These are phyloP conservation scores for Rhodotorula taiwanensis DNA, from an alignment of 768 basidiomycete species.

Conservation along the genomic window DNA sequence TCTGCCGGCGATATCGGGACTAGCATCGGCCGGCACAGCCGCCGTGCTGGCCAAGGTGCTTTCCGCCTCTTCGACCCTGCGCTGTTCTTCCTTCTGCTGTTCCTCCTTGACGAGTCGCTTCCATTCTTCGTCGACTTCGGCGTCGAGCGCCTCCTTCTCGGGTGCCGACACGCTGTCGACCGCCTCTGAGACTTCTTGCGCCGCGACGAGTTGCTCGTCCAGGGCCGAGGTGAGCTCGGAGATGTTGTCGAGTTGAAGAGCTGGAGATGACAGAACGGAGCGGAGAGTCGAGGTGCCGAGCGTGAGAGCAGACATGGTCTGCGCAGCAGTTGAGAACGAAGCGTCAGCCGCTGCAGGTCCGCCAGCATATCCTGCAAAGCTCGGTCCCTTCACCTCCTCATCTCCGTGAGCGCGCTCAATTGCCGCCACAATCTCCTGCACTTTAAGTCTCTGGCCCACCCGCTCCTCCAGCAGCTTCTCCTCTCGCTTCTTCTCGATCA, in stretches of 20 bases:
- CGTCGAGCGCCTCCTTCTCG: not conserved
- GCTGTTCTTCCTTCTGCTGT: slow-evolving; percentile 3
- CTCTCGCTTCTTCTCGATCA: slow-evolving; percentile 10
- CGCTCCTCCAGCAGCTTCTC: slow-evolving; percentile 27
- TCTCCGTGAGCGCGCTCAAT: slow-evolving; percentile 30
- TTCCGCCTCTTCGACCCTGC: not conserved
- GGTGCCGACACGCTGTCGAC: slow-evolving; percentile 8
- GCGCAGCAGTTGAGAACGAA: not conserved
- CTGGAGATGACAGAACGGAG: slow-evolving; percentile 24
- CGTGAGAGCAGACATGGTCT: slow-evolving; percentile 30
- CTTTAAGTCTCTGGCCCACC: slow-evolving; percentile 14
- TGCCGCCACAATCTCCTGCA: slow-evolving; percentile 21
- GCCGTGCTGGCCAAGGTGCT: too few species aligned
- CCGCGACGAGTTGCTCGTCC: slow-evolving; percentile 21
- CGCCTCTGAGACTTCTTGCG: slow-evolving; percentile 21
- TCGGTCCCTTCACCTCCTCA: slow-evolving; percentile 37
- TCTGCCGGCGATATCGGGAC: too few species aligned
- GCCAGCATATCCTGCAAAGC: too few species aligned
- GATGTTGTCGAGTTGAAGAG: slow-evolving; percentile 29
- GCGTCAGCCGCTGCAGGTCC: too few species aligned
- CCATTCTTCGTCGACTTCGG: slow-evolving; percentile 16
- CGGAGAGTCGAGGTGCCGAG: slow-evolving; percentile 31
- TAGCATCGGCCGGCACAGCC: too few species aligned
- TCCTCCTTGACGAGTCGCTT: slow-evolving; percentile 5
- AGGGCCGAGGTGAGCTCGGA: slow-evolving; percentile 20